These are phyloP conservation scores for Chrysophaeum taylorii DNA, from an alignment of 352 stramenopile species.

Conservation along the genomic window DNA sequence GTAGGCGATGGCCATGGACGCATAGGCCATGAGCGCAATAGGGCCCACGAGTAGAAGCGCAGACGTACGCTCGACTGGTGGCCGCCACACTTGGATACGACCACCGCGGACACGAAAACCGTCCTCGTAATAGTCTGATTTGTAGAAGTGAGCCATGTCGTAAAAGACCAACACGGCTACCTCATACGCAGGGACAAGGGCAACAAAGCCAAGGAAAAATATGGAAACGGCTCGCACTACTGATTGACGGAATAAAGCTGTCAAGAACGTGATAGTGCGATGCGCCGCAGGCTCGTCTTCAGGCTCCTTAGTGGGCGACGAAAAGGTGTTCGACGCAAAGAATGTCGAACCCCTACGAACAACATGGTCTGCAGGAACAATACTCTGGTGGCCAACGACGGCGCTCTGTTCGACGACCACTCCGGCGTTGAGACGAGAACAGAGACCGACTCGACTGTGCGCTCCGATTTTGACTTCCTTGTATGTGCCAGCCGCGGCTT, in stretches of 20 bases:
- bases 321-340: neutral
- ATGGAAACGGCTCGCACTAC: too few relatives aligned
- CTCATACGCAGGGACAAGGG: neutral
- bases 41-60: neutral
- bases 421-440: neutral
- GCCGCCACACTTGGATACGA: too few relatives aligned
- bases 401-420: neutral
- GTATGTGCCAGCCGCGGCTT: neutral
- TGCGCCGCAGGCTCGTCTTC: too few relatives aligned
- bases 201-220: too few relatives aligned
- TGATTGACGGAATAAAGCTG: too few relatives aligned
- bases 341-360: too few relatives aligned
- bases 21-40: neutral
- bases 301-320: neutral
- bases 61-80: too few relatives aligned
- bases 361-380: too few relatives aligned
- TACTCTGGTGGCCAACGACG: neutral
- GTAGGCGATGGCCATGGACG: too few relatives aligned
- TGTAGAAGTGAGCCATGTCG: neutral
- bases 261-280: too few relatives aligned
- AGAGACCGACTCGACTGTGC: neutral
- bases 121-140: neutral
- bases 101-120: too few relatives aligned
- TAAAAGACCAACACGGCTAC: neutral
- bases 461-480: neutral